These are phyloP conservation scores for Beauveria sp. DNA, from an alignment of 2,329 filamentous ascomycete genomes.

Conservation along the genomic window DNA sequence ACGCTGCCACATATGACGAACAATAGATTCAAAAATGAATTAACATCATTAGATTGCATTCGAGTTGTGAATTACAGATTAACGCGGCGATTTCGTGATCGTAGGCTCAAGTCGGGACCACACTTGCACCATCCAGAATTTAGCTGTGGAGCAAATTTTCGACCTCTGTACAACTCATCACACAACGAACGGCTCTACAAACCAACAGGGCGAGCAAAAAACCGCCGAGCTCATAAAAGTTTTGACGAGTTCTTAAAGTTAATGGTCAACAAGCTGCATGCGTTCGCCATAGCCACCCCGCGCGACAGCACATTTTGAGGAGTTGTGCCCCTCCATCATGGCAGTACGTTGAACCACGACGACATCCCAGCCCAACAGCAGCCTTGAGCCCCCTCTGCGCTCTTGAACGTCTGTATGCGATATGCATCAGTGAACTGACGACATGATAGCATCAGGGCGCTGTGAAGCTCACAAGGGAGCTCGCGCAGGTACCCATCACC, in stretches of 20 bases:
- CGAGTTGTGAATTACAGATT: not conserved
- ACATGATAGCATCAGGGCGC: not conserved
- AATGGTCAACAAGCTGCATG: not conserved
- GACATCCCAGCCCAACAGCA: no score
- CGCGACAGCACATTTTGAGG: not conserved
- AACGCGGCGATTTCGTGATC: not conserved
- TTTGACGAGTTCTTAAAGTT: not conserved
- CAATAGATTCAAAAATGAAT: not conserved
- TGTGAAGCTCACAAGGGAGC: conserved; percentile 24
- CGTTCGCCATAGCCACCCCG: not conserved
- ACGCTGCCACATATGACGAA: conserved; percentile 1
- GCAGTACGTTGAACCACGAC: not conserved
- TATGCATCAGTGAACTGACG: not conserved
- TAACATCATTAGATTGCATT: no score
- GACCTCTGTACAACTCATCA: not conserved
- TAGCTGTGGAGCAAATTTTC: conserved; percentile 10
- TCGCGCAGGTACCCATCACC: conserved; percentile 49
- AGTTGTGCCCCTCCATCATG: conserved; percentile 7
- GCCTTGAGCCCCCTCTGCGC: not conserved
- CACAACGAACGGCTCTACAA: not conserved
- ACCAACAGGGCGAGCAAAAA: not conserved
- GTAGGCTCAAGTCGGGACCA: not conserved
- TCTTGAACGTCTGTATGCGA: not conserved
- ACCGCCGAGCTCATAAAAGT: not conserved
- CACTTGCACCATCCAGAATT: not conserved